phyloP scores from a whole-genome alignment of 2,329 filamentous ascomycete genomes.

The Penicillium verrucosum region DNA sequence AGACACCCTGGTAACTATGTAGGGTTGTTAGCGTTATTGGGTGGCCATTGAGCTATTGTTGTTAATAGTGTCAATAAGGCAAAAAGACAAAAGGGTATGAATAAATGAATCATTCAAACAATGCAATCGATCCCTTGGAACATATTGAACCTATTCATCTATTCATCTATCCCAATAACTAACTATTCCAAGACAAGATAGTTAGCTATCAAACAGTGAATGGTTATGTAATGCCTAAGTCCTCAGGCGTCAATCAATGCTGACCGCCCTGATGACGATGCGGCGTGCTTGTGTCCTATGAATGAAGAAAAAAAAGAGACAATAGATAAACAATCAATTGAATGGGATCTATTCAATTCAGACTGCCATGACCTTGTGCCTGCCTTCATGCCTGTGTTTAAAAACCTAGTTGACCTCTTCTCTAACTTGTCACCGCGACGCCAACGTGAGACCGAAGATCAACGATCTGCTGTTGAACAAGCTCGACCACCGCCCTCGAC shows the following conservation, averaged over 20 bases:
- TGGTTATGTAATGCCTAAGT: background rate
- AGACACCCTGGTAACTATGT: background rate
- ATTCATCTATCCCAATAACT: background rate
- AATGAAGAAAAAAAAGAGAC: background rate
- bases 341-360: slow-evolving; percentile 10
- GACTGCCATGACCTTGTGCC: slow-evolving; percentile 7
- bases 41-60: background rate
- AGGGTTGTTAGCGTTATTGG: background rate
- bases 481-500: slow-evolving; percentile 6
- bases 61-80: background rate
- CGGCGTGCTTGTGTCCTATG: background rate
- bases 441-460: slow-evolving; percentile 15
- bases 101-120: background rate
- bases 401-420: slow-evolving; percentile 14
- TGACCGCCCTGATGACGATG: slow-evolving; percentile 12
- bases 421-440: slow-evolving; percentile 20
- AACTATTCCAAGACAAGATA: background rate
- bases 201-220: background rate
- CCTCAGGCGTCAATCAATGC: background rate
- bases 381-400: slow-evolving; percentile 17
- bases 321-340: background rate
- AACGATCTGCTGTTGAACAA: slow-evolving; percentile 6
- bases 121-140: background rate
- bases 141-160: background rate
- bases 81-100: background rate